Evolutionary conservation across 2,329 filamentous ascomycete species (phyloP).

Genomic region (Metarhizium robertsii): DNA sequence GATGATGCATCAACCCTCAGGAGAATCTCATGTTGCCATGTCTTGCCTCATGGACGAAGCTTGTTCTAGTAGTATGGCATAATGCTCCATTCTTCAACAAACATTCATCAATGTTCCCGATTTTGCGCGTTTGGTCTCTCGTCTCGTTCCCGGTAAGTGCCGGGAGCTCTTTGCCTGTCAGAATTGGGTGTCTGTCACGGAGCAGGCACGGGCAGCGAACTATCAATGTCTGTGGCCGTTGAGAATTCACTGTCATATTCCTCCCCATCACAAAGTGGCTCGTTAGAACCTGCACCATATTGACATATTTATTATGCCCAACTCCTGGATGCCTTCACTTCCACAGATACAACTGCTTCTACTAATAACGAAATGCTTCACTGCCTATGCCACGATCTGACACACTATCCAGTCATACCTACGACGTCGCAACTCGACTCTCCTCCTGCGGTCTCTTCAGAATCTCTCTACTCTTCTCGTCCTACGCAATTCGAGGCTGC

Average conservation of each 20-base stretch:
- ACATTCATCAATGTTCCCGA: background rate
- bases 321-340: background rate
- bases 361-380: conserved; percentile 15
- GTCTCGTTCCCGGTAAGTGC: background rate
- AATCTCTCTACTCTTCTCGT: background rate
- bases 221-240: background rate
- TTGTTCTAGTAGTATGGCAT: background rate
- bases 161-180: background rate
- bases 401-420: conserved; percentile 16
- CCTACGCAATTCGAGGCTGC: background rate
- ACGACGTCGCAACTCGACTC: conserved; percentile 10
- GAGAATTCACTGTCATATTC: background rate
- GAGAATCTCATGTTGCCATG: background rate
- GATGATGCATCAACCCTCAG: background rate
- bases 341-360: background rate
- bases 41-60: background rate
- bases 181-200: background rate
- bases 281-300: background rate
- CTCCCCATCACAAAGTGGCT: background rate
- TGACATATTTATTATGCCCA: background rate
- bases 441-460: background rate
- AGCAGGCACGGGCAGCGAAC: background rate
- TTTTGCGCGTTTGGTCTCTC: background rate
- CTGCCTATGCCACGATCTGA: conserved; percentile 18
- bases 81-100: background rate